Conservation (phyloP, 495 filamentous ascomycete species). For the Letharia lupina region DNA sequence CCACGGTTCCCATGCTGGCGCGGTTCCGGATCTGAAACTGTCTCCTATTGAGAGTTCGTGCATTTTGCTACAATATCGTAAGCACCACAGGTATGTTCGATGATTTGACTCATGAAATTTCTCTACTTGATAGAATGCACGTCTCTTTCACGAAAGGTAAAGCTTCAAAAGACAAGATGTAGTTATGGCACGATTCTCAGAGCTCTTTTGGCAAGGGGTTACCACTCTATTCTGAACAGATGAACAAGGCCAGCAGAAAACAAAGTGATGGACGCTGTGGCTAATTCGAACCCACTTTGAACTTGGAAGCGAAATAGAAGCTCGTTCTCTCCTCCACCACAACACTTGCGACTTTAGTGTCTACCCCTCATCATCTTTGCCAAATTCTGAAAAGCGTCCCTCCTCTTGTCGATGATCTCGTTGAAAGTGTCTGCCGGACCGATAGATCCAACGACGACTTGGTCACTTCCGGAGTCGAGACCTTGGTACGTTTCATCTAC, state of each 20-base stretch:
- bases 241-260: neutral
- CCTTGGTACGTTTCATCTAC: constrained; percentile 47
- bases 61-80: too few relatives aligned
- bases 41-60: too few relatives aligned
- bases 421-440: constrained; percentile 28
- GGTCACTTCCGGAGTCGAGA: constrained; percentile 41
- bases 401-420: constrained; percentile 33
- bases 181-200: neutral
- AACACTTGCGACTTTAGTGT: neutral
- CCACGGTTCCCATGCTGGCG: too few relatives aligned
- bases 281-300: neutral
- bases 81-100: too few relatives aligned
- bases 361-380: constrained; percentile 29
- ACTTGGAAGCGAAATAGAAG: neutral
- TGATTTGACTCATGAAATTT: neutral
- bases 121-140: neutral
- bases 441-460: constrained; percentile 31
- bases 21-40: too few relatives aligned
- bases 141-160: neutral
- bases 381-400: constrained; percentile 29
- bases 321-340: neutral
- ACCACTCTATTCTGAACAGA: too few relatives aligned
- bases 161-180: neutral
- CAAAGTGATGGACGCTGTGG: neutral
- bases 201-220: neutral